A percentile compares a stretch with the other conserved stretches of the same genome.
These are phyloP conservation scores for Fomitopsis pulvina DNA, from an alignment of 768 basidiomycete genomes.

Conservation along the genomic window DNA sequence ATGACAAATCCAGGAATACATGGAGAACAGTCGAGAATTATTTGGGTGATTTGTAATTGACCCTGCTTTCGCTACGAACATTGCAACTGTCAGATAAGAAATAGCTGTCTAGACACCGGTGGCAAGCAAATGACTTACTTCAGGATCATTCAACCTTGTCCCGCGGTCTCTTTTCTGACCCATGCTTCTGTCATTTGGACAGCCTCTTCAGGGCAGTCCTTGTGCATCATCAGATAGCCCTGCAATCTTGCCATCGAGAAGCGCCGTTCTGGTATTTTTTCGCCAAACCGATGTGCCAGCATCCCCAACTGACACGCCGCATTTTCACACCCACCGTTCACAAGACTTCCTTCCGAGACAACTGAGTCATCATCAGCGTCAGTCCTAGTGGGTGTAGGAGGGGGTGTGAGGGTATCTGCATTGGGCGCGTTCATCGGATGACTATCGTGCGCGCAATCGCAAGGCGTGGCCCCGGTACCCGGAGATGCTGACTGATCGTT, in stretches of 20 bases:
- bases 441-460: background rate
- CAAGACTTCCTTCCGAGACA: background rate
- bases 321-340: conserved; percentile 28
- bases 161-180: conserved; percentile 4
- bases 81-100: too few relatives aligned
- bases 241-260: conserved; percentile 38
- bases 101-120: too few relatives aligned
- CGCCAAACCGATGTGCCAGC: conserved; percentile 53
- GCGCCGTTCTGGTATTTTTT: conserved; percentile 33
- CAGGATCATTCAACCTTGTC: too few relatives aligned
- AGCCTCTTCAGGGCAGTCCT: conserved; percentile 51
- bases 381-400: background rate
- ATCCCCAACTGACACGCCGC: conserved; percentile 4
- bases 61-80: too few relatives aligned
- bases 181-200: conserved; percentile 14
- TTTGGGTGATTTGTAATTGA: too few relatives aligned
- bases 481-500: background rate
- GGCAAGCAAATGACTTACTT: too few relatives aligned
- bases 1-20: too few relatives aligned
- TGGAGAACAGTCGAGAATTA: too few relatives aligned
- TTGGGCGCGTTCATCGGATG: background rate
- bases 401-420: background rate
- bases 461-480: background rate
- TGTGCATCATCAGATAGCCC: conserved; percentile 66
- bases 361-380: background rate